phyloP scores from a whole-genome alignment of 176 grass and related monocot species.

The Poa pratensis region DNA sequence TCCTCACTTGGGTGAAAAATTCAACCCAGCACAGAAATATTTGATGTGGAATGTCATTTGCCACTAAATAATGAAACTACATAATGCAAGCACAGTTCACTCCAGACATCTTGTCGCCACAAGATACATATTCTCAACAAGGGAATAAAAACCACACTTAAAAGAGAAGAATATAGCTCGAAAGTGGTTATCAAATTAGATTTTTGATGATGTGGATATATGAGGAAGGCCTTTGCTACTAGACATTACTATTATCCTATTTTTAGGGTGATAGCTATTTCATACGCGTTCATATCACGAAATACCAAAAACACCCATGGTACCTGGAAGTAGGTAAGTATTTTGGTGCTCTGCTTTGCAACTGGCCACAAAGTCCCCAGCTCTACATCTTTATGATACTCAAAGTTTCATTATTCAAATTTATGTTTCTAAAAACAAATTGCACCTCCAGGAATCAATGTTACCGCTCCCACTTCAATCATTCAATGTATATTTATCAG shows the following conservation, averaged over 20 bases:
- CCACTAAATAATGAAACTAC: neutral
- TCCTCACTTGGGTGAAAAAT: neutral
- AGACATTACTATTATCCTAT: neutral
- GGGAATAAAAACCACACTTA: neutral
- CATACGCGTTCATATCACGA: neutral
- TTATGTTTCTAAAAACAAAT: neutral
- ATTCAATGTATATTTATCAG: constrained; percentile 8
- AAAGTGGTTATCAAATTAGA: constrained; percentile 11
- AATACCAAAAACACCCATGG: constrained; percentile 26
- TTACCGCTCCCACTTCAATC: neutral
- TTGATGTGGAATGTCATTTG: neutral
- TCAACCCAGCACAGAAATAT: constrained; percentile 25
- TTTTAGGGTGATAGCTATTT: constrained; percentile 12
- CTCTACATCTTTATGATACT: neutral
- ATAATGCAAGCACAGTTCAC: constrained; percentile 28
- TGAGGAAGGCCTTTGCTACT: neutral
- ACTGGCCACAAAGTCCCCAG: neutral
- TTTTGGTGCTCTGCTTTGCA: neutral
- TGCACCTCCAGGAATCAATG: constrained; percentile 8
- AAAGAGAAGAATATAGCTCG: constrained; percentile 23
- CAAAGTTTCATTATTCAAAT: constrained; percentile 23
- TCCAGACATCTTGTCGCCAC: constrained; percentile 10
- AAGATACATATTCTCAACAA: constrained; percentile 2
- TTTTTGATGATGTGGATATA: constrained; percentile 10
- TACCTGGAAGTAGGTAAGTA: neutral